These are phyloP conservation scores for Nakazawaea sp. DNA, from an alignment of 805 yeast species.

Conservation along the genomic window DNA sequence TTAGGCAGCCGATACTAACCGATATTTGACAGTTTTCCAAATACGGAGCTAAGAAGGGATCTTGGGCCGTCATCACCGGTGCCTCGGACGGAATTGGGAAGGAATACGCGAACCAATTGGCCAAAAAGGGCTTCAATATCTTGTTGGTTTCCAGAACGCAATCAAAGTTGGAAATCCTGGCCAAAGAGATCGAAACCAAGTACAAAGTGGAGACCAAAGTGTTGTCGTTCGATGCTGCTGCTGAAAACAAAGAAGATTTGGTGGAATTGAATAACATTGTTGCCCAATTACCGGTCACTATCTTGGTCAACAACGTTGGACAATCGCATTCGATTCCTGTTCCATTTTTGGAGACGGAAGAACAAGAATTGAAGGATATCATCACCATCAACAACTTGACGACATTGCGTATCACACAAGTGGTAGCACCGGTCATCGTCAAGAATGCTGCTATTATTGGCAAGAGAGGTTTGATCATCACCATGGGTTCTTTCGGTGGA, in stretches of 20 bases:
- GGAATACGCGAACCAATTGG: constrained; percentile 83
- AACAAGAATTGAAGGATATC: constrained; percentile 69
- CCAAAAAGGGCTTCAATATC: constrained; percentile 75
- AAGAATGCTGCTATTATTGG: constrained; percentile 34
- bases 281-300: constrained; percentile 53
- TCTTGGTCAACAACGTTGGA: constrained; percentile 90
- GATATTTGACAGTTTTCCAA: constrained; percentile 30
- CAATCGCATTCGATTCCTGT: constrained; percentile 93
- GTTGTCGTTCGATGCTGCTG: constrained; percentile 74
- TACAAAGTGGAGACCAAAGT: constrained; percentile 57
- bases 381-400: constrained; percentile 81
- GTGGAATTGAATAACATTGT: constrained; percentile 38
- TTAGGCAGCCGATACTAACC: not conserved
- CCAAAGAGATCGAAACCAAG: constrained; percentile 54
- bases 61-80: constrained; percentile 96
- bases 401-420: constrained; percentile 76
- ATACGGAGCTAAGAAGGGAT: constrained; percentile 70
- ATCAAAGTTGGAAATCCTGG: constrained; percentile 62
- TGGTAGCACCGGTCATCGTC: constrained; percentile 66
- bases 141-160: constrained; percentile 80
- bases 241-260: constrained; percentile 55
- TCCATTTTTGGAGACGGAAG: constrained; percentile 77
- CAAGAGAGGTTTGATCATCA: constrained; percentile 70
- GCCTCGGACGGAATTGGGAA: constrained; percentile 98
- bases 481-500: constrained; percentile 98